A percentile compares a stretch with the other conserved stretches of the same genome.
phyloP scores from a whole-genome alignment of 768 basidiomycete genomes.

The Hebeloma cylindrosporum region DNA sequence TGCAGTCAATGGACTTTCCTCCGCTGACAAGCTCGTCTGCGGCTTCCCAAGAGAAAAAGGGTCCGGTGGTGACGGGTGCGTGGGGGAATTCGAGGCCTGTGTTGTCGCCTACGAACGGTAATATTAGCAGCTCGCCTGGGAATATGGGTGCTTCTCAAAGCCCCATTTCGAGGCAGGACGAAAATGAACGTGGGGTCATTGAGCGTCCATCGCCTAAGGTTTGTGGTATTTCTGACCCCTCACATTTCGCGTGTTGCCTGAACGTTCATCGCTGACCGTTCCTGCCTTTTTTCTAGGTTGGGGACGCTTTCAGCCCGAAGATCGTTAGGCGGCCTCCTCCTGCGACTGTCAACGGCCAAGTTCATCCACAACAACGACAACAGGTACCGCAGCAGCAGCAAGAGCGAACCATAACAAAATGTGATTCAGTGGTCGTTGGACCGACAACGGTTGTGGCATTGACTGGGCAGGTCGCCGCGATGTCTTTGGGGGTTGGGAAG shows the following conservation, averaged over 20 bases:
- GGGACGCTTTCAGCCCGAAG: constrained; percentile 24
- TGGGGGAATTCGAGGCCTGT: constrained; percentile 67
- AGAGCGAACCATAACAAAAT: constrained; percentile 12
- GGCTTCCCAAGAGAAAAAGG: constrained; percentile 48
- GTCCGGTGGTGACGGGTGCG: constrained; percentile 59
- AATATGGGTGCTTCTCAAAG: constrained; percentile 14
- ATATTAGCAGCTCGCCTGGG: constrained; percentile 1
- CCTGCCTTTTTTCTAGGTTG: constrained; percentile 14
- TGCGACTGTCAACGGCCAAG: constrained; percentile 17
- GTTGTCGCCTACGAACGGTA: constrained; percentile 39
- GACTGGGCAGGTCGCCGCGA: constrained; percentile 21
- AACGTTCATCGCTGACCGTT: neutral
- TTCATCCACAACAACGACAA: constrained; percentile 15
- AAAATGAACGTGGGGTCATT: too few species aligned
- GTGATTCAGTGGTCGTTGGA: constrained; percentile 7
- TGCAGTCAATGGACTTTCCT: constrained; percentile 69
- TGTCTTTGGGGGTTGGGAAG: constrained; percentile 20
- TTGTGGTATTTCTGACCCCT: constrained; percentile 3
- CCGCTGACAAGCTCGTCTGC: constrained; percentile 55
- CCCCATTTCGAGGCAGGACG: constrained; percentile 18
- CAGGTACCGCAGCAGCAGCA: constrained; percentile 18
- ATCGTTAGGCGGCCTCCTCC: constrained; percentile 19
- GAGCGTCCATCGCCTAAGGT: constrained; percentile 21
- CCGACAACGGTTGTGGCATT: constrained; percentile 10
- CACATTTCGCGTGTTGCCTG: neutral